Conservation (phyloP, 768 basidiomycete species). For the Tephrocybe sp. region DNA sequence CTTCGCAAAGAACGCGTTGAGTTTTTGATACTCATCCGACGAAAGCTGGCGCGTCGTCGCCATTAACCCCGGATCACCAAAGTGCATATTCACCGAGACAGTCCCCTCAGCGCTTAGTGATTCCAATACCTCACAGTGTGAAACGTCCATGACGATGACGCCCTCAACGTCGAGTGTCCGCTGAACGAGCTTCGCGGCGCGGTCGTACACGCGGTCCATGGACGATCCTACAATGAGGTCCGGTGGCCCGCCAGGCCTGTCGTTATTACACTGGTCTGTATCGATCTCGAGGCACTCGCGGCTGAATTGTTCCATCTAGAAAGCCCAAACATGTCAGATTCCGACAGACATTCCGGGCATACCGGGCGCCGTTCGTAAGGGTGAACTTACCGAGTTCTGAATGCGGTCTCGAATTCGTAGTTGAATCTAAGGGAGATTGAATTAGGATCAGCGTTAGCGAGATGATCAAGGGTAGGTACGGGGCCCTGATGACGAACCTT, state of each 20-base stretch:
- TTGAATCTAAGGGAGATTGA: constrained; percentile 60
- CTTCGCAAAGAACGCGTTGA: constrained; percentile 76
- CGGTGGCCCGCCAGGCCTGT: constrained; percentile 31
- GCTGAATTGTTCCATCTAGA: constrained; percentile 92
- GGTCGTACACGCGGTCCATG: constrained; percentile 90
- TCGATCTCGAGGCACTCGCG: constrained; percentile 94
- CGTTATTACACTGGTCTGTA: constrained; percentile 43
- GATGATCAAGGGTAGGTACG: not conserved
- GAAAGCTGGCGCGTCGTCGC: constrained; percentile 58
- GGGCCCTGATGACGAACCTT: constrained; percentile 50
- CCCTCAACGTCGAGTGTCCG: constrained; percentile 92
- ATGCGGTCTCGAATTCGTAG: constrained; percentile 88
- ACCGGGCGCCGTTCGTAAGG: too few species aligned
- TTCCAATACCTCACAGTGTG: constrained; percentile 86
- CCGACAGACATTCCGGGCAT: too few species aligned
- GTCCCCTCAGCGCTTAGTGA: constrained; percentile 59
- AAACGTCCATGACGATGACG: constrained; percentile 89
- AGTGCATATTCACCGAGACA: constrained; percentile 70
- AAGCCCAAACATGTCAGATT: not conserved
- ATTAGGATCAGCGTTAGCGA: not conserved
- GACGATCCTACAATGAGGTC: constrained; percentile 38
- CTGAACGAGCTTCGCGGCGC: constrained; percentile 87
- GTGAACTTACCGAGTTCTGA: constrained; percentile 71
- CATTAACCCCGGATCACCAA: constrained; percentile 56
- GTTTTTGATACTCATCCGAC: constrained; percentile 69